Evolutionary conservation across 192 early-diverging fungal genomes (phyloP).

Genomic region (Mortierella antarctica): DNA sequence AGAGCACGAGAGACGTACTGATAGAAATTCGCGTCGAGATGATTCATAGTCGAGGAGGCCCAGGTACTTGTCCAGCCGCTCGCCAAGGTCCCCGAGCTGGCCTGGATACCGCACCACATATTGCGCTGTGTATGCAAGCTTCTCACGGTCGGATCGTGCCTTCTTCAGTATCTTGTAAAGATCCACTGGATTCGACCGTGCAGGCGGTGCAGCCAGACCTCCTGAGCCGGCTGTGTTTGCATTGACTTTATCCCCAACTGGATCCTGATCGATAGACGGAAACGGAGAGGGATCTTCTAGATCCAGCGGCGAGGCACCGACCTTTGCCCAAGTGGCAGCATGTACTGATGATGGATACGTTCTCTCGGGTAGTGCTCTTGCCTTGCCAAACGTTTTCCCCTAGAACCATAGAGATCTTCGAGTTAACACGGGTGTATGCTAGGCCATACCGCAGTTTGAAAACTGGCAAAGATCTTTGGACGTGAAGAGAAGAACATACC

Average conservation of each 20-base stretch:
- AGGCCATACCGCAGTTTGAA: neutral
- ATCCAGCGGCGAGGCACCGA: neutral
- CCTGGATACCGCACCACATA: constrained; percentile 29
- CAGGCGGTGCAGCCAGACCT: neutral
- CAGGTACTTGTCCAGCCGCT: constrained; percentile 43
- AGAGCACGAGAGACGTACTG: constrained; percentile 27
- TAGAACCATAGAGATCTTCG: neutral
- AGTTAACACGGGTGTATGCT: neutral
- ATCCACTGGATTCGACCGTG: constrained; percentile 9
- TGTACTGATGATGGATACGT: constrained; percentile 12
- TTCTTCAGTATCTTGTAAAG: constrained; percentile 24
- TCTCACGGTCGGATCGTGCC: constrained; percentile 32
- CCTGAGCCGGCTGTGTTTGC: neutral
- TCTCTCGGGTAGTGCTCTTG: constrained; percentile 48
- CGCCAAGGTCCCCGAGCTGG: constrained; percentile 21
- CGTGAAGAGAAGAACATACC: neutral
- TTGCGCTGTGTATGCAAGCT: constrained; percentile 19
- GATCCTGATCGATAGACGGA: constrained; percentile 1
- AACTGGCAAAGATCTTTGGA: neutral
- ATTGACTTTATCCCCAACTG: neutral
- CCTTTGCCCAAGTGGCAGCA: constrained; percentile 15
- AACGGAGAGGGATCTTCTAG: constrained; percentile 13
- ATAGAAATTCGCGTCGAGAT: constrained; percentile 41
- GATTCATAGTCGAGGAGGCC: constrained; percentile 56
- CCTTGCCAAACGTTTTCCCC: constrained; percentile 12